These are phyloP conservation scores for Dothiorella sarmentorum DNA, from an alignment of 2,329 filamentous ascomycete genomes.

Conservation along the genomic window DNA sequence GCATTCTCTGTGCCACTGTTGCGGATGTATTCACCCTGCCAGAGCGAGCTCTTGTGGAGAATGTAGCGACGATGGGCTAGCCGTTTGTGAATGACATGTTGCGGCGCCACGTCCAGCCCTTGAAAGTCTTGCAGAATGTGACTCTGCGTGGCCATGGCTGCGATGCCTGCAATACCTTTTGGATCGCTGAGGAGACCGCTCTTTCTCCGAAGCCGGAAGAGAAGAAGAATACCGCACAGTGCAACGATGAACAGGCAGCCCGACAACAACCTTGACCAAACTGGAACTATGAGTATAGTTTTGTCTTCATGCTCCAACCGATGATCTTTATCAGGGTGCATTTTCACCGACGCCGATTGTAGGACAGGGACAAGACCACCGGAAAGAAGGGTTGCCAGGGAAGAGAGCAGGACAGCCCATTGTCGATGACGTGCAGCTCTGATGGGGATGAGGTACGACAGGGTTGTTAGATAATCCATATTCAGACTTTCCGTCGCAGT, in stretches of 20 bases:
- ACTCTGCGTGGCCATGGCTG: slow-evolving; percentile 69
- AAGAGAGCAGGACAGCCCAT: slow-evolving; percentile 66
- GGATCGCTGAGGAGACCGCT: slow-evolving; percentile 67
- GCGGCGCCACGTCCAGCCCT: slow-evolving; percentile 64
- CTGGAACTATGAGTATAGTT: slow-evolving; percentile 52
- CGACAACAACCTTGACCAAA: slow-evolving; percentile 62
- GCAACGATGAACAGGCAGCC: slow-evolving; percentile 57
- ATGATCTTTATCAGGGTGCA: slow-evolving; percentile 51
- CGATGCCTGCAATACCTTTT: slow-evolving; percentile 69
- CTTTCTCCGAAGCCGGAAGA: slow-evolving; percentile 60
- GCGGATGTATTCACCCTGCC: slow-evolving; percentile 56
- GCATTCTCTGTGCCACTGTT: slow-evolving; percentile 47
- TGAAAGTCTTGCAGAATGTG: slow-evolving; percentile 73
- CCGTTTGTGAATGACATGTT: slow-evolving; percentile 64
- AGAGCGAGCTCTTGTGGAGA: slow-evolving; percentile 66
- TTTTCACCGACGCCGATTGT: slow-evolving; percentile 59
- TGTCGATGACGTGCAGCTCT: slow-evolving; percentile 61
- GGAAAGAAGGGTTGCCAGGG: slow-evolving; percentile 61
- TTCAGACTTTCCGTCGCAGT: slow-evolving; percentile 57
- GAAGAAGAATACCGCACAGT: slow-evolving; percentile 54
- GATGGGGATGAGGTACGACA: slow-evolving; percentile 63
- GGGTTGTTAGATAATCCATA: slow-evolving; percentile 68
- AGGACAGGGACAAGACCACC: slow-evolving; percentile 67
- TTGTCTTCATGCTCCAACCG: slow-evolving; percentile 50
- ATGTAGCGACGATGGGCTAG: slow-evolving; percentile 66